Base-by-base conservation (phyloP, 805 yeast species). In the Blastobotrys chiropterorum region DNA sequence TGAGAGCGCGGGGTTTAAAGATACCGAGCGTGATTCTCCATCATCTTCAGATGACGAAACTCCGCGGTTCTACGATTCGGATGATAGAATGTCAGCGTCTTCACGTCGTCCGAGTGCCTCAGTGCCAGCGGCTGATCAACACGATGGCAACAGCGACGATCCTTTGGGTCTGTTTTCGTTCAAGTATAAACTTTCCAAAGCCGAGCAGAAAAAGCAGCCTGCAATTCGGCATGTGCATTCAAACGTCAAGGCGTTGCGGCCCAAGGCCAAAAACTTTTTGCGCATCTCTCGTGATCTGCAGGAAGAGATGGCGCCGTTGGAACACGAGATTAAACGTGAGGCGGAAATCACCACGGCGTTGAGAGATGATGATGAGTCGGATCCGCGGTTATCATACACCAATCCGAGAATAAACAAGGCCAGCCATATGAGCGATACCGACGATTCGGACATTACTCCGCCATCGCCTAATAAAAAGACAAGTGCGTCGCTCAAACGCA, bases 301-400 rank as follows among this genome's bases (percentile, higher is more conserved):
- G 41, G 62, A 58, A 8, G 64, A 61, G 42, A 5, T 34, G 47
- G 46, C 61, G 2, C 64, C 64, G 2, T 21, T 61, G 16, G 64
- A 60, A 19, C 55, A 49, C 30, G 64, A 61, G 46, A 53, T 61
- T 50, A 52, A 53, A 30, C 54, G 51, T 5, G 64, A 61, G 51
- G 59, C 62, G 3, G 62, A 55, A n/a, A 45, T 61, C 17, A 59
- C 64, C 14, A 44, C 54, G 3, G 49, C 56, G 11, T 40, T 61
- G n/a, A 49, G 62, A 11, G 56, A 53, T 5, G 62, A 58, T n/a
- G 57, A 53, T 34, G 46, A 39, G 31, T 17, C 30, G 2, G 44
- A 46, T 6, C 46, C 46, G 7, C 5, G 17, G 11, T 7, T 30
- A 11, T 3, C 17, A 15, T 38, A 15, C 19, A 19, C 45, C 26